Evolutionary conservation across 345 rosid species (phyloP).

Genomic region (Pelargonium nanum): DNA sequence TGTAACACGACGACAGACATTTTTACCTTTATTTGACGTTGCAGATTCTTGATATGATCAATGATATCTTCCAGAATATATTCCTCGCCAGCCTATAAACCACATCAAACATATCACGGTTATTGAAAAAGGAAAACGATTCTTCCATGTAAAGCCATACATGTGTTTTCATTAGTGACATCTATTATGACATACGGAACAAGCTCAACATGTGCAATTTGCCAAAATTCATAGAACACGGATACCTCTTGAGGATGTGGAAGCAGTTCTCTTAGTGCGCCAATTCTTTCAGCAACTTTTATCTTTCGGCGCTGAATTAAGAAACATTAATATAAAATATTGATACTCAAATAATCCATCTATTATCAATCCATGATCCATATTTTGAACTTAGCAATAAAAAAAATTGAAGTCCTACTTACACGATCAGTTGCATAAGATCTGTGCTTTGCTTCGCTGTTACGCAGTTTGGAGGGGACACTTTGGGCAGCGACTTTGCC

Average conservation of each 20-base stretch:
- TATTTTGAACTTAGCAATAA: too few species aligned
- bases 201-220: too few species aligned
- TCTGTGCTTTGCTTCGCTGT: slow-evolving; percentile 12
- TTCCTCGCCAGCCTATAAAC: slow-evolving; percentile 25
- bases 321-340: slow-evolving; percentile 6
- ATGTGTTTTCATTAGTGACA: too few species aligned
- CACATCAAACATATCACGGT: too few species aligned
- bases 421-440: slow-evolving; percentile 19
- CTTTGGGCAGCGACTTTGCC: slow-evolving; percentile 13
- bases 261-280: slow-evolving; percentile 35
- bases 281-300: slow-evolving; percentile 28
- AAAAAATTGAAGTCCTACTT: slow-evolving; percentile 9
- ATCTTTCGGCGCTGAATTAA: slow-evolving; percentile 31
- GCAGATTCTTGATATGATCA: slow-evolving; percentile 46
- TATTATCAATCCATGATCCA: too few species aligned
- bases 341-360: background rate
- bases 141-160: too few species aligned
- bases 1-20: background rate
- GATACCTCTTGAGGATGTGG: slow-evolving; percentile 39
- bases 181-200: too few species aligned
- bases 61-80: slow-evolving; percentile 26
- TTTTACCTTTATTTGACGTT: slow-evolving; percentile 47
- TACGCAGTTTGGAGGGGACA: slow-evolving; percentile 11
- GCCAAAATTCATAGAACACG: too few species aligned
- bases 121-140: too few species aligned